Conservation (phyloP, 75 land plant species). For the Pinus taeda region DNA sequence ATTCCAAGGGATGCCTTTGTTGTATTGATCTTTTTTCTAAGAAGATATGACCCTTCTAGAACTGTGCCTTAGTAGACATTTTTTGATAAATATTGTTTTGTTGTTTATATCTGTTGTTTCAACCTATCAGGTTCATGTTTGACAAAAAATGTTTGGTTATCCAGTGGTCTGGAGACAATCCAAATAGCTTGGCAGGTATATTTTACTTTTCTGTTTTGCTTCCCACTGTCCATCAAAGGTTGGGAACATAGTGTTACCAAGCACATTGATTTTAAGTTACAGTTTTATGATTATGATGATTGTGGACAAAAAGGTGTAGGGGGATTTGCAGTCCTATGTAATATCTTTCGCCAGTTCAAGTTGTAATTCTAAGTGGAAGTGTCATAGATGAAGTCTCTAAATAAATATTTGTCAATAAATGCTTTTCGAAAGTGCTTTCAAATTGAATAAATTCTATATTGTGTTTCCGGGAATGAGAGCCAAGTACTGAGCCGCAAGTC, state of each 20-base stretch:
- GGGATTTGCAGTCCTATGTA: background rate
- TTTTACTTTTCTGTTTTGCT: slow-evolving; percentile 3
- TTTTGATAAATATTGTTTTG: background rate
- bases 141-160: slow-evolving; percentile 68
- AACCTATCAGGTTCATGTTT: slow-evolving; percentile 61
- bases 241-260: background rate
- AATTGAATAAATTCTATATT: background rate
- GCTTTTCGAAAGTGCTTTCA: background rate
- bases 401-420: background rate
- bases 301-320: background rate
- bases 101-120: slow-evolving; percentile 1
- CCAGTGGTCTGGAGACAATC: slow-evolving; percentile 99
- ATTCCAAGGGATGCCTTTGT: background rate
- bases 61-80: background rate
- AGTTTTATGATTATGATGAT: background rate
- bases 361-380: background rate
- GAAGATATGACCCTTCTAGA: slow-evolving; percentile 1
- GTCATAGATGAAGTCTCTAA: background rate
- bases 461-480: background rate
- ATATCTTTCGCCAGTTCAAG: no score
- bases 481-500: background rate
- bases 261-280: no score
- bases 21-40: background rate
- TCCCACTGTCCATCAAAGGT: slow-evolving; percentile 5
- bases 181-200: slow-evolving; percentile 94